Evolutionary conservation across 75 land plant genomes (phyloP), one percentile per base, ranked within the genome.

Genomic region (Adiantum capillusveneris): DNA sequence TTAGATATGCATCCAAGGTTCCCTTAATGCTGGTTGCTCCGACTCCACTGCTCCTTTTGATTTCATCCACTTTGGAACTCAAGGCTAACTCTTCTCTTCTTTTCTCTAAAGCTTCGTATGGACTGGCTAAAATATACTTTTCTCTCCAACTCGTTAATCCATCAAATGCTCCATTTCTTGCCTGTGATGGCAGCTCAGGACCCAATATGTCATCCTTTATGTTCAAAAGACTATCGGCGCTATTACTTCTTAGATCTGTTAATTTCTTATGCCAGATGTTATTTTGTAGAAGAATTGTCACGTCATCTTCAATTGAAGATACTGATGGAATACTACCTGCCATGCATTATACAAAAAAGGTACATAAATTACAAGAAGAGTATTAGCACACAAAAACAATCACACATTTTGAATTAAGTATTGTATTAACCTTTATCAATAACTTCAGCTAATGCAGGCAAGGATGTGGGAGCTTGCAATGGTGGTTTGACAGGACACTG

Each of bases 1-100:
- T 76, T 70, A 92, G 63, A 52, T 87, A 92, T 25, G 81, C 93
- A 57, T 73, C 77, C 50, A 87, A 60, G 25, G 83, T 82, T 70
- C 82, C 70, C 49, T 74, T 53, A 20, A 71, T 82, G 11, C 54
- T 61, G 50, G 65, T 62, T 28, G 83, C 76, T 62, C 91, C 96
- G 41, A 81, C 90, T 60, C 63, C 72, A 31, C 75, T 75, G 16
- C 42, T 55, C 30, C 42, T 57, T 3, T 30, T 52, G 12, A 13
- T 42, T 26, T 53, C 52, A 11, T 61, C 43, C 28, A 18, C 71
- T 16, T 61, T 28, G 25, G 59, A 18, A 2, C 31, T 26, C 30
- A 37, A 30, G 52, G 44, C 71, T 53, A 37, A 36, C 53, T 59
- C 56, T 48, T 39, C 14, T 17, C 5, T 58, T 44, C 63, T 60